Evolutionary conservation across 148 eudicot species (phyloP).

Genomic region (Hydrangea macrophylla): DNA sequence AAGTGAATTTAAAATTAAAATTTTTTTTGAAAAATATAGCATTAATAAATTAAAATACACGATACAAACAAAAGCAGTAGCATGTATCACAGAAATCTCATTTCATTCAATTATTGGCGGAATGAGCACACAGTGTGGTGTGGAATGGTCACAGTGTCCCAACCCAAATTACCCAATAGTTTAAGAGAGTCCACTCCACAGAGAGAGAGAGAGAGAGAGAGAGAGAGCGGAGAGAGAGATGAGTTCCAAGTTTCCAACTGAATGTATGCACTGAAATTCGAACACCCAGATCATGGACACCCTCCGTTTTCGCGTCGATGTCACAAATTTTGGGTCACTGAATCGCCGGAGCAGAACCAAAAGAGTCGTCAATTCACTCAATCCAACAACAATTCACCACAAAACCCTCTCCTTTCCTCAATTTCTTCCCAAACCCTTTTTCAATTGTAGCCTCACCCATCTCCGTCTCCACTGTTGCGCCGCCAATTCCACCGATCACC

Average conservation of each 20-base stretch:
- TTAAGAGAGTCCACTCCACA: background rate
- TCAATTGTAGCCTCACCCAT: slow-evolving; percentile 16
- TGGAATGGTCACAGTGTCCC: background rate
- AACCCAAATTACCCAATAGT: background rate
- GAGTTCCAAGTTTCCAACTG: background rate
- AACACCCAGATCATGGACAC: slow-evolving; percentile 32
- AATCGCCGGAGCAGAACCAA: slow-evolving; percentile 3
- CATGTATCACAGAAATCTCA: too few species aligned
- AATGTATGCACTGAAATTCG: background rate
- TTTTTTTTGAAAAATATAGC: too few species aligned
- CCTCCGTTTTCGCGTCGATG: slow-evolving; percentile 20
- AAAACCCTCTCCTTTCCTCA: slow-evolving; percentile 12
- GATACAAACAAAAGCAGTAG: too few species aligned
- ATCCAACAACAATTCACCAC: slow-evolving; percentile 11
- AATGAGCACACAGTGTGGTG: slow-evolving; percentile 13
- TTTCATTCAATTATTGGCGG: background rate
- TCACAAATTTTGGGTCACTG: slow-evolving; percentile 1
- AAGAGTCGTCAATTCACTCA: background rate
- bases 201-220: background rate
- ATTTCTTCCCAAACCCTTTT: slow-evolving; percentile 10
- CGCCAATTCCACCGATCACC: slow-evolving; percentile 21
- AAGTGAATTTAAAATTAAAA: too few species aligned
- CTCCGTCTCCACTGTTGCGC: slow-evolving; percentile 19
- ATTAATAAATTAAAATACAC: too few species aligned
- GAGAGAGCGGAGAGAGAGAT: too few species aligned